These are phyloP conservation scores for Mycena rosella DNA, from an alignment of 768 basidiomycete species.

Conservation along the genomic window DNA sequence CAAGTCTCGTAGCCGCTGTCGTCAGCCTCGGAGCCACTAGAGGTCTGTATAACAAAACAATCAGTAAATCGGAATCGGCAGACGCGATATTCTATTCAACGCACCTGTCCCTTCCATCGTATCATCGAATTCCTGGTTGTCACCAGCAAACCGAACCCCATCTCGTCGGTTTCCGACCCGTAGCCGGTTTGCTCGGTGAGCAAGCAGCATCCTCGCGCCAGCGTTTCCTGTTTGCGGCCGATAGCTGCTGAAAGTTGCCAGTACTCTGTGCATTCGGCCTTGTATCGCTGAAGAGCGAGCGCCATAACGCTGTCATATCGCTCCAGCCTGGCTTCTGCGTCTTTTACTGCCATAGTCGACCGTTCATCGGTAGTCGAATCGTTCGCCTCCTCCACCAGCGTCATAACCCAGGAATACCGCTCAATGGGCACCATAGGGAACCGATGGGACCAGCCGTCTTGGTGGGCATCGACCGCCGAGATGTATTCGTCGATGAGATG, in stretches of 20 bases:
- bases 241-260: conserved; percentile 51
- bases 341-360: conserved; percentile 50
- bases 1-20: conserved; percentile 22
- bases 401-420: conserved; percentile 54
- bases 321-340: conserved; percentile 51
- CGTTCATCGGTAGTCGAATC: conserved; percentile 56
- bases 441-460: conserved; percentile 56
- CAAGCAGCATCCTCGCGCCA: conserved; percentile 57
- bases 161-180: conserved; percentile 54
- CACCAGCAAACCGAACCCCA: conserved; percentile 54
- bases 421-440: conserved; percentile 39
- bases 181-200: conserved; percentile 62
- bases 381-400: conserved; percentile 60
- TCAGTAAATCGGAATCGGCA: background rate
- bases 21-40: background rate
- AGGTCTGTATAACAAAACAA: background rate
- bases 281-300: conserved; percentile 53
- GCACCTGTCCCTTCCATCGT: conserved; percentile 56
- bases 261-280: conserved; percentile 53
- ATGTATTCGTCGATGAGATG: conserved; percentile 59
- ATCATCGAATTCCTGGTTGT: conserved; percentile 54
- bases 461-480: conserved; percentile 58
- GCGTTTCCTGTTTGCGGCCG: conserved; percentile 52
- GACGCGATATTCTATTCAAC: conserved; percentile 13
- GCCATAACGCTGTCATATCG: conserved; percentile 55